Evolutionary conservation across 139 green algal genomes (phyloP).

Genomic region (Bryopsis sp.): DNA sequence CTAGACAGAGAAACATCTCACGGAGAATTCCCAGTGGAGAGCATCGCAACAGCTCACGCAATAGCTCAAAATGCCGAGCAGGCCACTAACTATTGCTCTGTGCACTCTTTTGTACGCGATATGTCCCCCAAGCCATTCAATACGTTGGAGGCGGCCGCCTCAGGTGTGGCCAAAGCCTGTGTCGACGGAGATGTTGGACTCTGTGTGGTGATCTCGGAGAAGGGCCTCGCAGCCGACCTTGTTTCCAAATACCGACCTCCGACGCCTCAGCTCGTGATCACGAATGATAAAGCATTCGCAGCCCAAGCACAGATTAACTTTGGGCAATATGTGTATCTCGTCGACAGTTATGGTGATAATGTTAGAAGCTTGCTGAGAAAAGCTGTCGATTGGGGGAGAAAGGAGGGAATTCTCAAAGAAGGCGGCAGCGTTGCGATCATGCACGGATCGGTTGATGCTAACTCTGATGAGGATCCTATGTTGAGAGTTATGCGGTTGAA

Average conservation of each 20-base stretch:
- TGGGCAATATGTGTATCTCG: conserved; percentile 2
- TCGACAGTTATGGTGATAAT: not conserved
- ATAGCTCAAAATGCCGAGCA: conserved; percentile 50
- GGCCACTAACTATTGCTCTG: too few species aligned
- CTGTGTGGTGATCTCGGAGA: conserved; percentile 48
- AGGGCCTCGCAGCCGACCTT: conserved; percentile 36
- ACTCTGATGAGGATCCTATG: conserved; percentile 17
- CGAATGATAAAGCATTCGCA: conserved; percentile 22
- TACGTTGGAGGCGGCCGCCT: conserved; percentile 33
- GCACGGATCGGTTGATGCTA: conserved; percentile 20
- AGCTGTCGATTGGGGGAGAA: conserved; percentile 9
- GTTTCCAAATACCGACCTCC: conserved; percentile 58
- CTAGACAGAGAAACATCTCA: conserved; percentile 42
- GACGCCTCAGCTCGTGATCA: conserved; percentile 48
- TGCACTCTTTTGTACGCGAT: too few species aligned
- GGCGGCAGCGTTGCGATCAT: conserved; percentile 13
- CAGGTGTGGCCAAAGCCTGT: too few species aligned
- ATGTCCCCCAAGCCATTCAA: conserved; percentile 44
- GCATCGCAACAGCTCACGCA: conserved; percentile 26
- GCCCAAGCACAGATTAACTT: conserved; percentile 1
- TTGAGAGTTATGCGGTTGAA: too few species aligned
- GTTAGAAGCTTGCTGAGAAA: conserved; percentile 10
- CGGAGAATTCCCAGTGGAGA: conserved; percentile 43
- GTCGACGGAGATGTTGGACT: too few species aligned
- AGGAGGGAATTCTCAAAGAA: not conserved